phyloP scores from a whole-genome alignment of 768 basidiomycete genomes.

The Tylopilus vinaceipallidus region DNA sequence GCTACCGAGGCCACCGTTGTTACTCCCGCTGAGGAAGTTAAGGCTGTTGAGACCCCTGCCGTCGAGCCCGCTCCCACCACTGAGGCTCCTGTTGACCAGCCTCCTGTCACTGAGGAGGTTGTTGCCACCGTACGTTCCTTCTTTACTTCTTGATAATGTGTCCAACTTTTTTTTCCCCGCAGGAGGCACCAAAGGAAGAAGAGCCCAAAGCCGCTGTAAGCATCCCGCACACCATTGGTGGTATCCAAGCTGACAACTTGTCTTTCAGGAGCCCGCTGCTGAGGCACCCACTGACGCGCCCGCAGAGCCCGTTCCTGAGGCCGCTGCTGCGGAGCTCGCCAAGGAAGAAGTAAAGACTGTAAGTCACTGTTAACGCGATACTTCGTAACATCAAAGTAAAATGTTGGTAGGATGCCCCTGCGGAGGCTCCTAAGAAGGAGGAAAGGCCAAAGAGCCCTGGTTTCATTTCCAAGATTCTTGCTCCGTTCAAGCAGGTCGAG shows the following conservation, averaged over 20 bases:
- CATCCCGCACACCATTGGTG: neutral
- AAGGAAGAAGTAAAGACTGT: slow-evolving; percentile 46
- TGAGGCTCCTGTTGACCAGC: slow-evolving; percentile 28
- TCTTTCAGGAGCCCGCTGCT: slow-evolving; percentile 36
- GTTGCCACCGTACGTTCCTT: slow-evolving; percentile 31
- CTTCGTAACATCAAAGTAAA: slow-evolving; percentile 24
- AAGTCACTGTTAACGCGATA: slow-evolving; percentile 17
- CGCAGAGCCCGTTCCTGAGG: slow-evolving; percentile 29
- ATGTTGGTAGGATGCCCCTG: slow-evolving; percentile 39
- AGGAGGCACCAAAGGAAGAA: slow-evolving; percentile 46
- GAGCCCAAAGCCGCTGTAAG: slow-evolving; percentile 39
- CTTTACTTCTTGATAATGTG: neutral
- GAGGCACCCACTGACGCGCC: slow-evolving; percentile 26
- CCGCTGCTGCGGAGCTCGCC: slow-evolving; percentile 33
- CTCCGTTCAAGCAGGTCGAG: slow-evolving; percentile 69
- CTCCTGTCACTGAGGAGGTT: slow-evolving; percentile 32
- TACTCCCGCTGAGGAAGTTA: slow-evolving; percentile 52
- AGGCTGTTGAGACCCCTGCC: slow-evolving; percentile 42
- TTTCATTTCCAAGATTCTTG: slow-evolving; percentile 74
- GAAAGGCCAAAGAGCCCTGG: slow-evolving; percentile 79
- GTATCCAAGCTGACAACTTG: neutral
- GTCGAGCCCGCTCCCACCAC: slow-evolving; percentile 31
- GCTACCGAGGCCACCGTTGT: slow-evolving; percentile 58
- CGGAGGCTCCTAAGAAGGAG: slow-evolving; percentile 61
- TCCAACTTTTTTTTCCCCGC: neutral